A percentile compares a stretch with the other conserved stretches of the same genome.
Evolutionary conservation across 208 protist genomes (phyloP).

Genomic region (Naegleria fowleri): DNA sequence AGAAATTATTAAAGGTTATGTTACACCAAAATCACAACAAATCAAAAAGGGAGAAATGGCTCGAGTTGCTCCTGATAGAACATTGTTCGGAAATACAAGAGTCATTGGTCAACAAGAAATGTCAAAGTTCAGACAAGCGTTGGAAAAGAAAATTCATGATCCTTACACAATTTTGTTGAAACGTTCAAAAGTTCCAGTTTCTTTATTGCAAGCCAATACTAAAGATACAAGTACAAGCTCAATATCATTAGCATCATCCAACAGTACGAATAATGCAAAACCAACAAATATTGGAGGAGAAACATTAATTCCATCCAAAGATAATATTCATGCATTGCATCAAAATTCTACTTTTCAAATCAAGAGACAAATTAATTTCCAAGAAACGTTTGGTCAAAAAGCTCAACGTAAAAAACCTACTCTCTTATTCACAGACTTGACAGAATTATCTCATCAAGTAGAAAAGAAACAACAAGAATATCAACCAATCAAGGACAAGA

Average conservation of each 20-base stretch:
- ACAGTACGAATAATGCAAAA: background rate
- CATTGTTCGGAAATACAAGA: slow-evolving; percentile 95
- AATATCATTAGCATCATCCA: slow-evolving; percentile 18
- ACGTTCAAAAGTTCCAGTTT: slow-evolving; percentile 91
- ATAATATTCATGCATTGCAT: slow-evolving; percentile 14
- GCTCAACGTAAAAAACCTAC: slow-evolving; percentile 78
- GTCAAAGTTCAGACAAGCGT: slow-evolving; percentile 88
- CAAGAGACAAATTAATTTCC: slow-evolving; percentile 85
- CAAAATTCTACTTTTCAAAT: slow-evolving; percentile 65
- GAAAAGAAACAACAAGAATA: slow-evolving; percentile 25
- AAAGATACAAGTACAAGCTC: background rate
- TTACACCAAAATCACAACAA: slow-evolving; percentile 69
- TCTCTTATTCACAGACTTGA: slow-evolving; percentile 26
- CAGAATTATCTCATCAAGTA: background rate
- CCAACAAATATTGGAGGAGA: background rate
- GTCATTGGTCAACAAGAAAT: slow-evolving; percentile 92
- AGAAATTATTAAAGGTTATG: slow-evolving; percentile 78
- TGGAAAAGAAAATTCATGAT: slow-evolving; percentile 85
- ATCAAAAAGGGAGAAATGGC: slow-evolving; percentile 72
- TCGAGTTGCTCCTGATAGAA: slow-evolving; percentile 83
- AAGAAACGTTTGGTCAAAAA: slow-evolving; percentile 90
- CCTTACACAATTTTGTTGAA: slow-evolving; percentile 95
- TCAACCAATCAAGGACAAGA: slow-evolving; percentile 28
- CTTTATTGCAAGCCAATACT: slow-evolving; percentile 74
- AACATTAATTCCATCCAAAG: background rate